phyloP scores from a whole-genome alignment of 1,284 basidiomycete genomes.

The Ceratobasidium sp. region DNA sequence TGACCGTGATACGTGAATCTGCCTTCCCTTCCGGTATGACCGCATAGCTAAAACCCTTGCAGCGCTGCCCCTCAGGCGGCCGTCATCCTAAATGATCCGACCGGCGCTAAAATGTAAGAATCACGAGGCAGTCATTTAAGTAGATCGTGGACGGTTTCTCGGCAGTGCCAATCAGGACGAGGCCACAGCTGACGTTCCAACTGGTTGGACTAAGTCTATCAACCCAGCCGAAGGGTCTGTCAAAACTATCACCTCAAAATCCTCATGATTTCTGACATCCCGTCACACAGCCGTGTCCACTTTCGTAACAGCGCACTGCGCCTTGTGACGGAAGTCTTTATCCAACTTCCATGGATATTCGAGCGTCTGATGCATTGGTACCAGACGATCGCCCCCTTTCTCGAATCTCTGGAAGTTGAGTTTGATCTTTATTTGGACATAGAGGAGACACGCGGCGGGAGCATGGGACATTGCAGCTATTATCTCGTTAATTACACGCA shows the following conservation, averaged over 20 bases:
- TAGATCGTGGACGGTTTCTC: too few relatives aligned
- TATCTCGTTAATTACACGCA: slow-evolving; percentile 28
- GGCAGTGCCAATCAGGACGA: not conserved
- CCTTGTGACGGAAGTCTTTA: slow-evolving; percentile 17
- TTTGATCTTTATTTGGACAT: slow-evolving; percentile 30
- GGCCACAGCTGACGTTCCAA: not conserved
- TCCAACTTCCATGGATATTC: not conserved
- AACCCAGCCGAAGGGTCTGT: slow-evolving; percentile 36
- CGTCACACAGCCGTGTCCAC: slow-evolving; percentile 14
- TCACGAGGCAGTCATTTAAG: not conserved
- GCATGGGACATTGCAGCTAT: slow-evolving; percentile 22
- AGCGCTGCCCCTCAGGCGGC: not conserved
- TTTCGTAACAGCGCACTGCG: slow-evolving; percentile 19
- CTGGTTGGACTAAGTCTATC: not conserved
- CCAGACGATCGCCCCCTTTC: not conserved
- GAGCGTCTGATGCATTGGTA: slow-evolving; percentile 25
- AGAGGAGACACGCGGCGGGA: not conserved
- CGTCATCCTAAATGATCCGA: not conserved
- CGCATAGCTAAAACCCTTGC: not conserved
- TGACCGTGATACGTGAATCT: not conserved
- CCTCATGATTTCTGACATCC: not conserved
- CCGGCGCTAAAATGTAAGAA: not conserved
- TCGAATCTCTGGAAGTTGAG: not conserved
- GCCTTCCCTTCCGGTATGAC: not conserved
- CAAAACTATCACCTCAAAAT: not conserved